Conservation (phyloP, 176 grass and related monocot species). For the Chrysopogon serrulatus region DNA sequence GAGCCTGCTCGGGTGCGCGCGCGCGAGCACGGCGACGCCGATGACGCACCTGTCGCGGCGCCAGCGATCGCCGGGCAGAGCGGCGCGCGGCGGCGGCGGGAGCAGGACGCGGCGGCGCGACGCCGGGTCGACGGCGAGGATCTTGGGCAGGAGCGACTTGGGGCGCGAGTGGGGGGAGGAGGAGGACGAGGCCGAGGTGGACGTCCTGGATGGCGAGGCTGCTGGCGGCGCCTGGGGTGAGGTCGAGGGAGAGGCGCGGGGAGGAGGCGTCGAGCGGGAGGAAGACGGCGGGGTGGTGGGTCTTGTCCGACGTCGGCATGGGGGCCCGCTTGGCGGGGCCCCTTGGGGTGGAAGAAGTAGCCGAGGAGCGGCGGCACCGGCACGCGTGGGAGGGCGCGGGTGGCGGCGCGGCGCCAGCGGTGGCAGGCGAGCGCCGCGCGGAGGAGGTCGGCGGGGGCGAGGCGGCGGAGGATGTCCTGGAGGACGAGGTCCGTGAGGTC, state of each 20-base stretch:
- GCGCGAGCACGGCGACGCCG: slow-evolving; percentile 8
- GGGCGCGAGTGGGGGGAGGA: not conserved
- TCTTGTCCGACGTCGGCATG: not conserved
- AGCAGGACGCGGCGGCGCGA: not conserved
- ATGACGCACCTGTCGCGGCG: not conserved
- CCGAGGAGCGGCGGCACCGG: not conserved
- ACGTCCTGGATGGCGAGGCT: not conserved
- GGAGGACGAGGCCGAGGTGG: slow-evolving; percentile 8
- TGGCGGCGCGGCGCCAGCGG: not conserved
- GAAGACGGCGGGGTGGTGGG: not conserved
- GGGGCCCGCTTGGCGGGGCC: not conserved
- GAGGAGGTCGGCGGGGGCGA: not conserved
- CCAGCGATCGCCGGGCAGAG: not conserved
- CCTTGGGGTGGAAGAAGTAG: not conserved
- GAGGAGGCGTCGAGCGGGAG: not conserved
- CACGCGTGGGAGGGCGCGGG: not conserved
- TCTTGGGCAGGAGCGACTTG: not conserved
- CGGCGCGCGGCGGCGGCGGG: not conserved
- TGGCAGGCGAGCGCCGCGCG: not conserved
- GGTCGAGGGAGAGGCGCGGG: not conserved
- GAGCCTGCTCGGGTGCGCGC: not conserved
- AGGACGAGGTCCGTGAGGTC: not conserved
- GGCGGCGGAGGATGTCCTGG: not conserved
- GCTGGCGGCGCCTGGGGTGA: not conserved
- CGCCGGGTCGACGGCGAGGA: not conserved